Conservation (phyloP, 2,329 filamentous ascomycete species). For the Neospermospora avenae region DNA sequence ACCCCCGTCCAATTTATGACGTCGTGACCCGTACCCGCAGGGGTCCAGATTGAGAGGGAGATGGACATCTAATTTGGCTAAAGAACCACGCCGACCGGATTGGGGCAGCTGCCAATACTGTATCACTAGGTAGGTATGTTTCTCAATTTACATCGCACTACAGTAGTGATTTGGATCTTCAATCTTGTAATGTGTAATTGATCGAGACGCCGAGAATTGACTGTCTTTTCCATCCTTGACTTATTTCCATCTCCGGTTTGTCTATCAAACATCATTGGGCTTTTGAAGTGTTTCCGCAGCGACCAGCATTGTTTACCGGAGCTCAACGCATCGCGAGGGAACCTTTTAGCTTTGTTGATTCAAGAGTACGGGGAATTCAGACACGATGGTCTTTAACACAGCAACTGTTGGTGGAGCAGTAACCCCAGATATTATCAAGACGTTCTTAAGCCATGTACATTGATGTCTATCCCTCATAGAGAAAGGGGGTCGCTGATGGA, state of each 20-base stretch:
- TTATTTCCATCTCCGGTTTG: neutral
- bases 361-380: neutral
- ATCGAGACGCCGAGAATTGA: neutral
- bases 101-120: neutral
- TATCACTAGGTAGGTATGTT: too few relatives aligned
- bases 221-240: neutral
- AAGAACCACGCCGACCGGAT: neutral
- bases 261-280: neutral
- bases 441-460: slow-evolving; percentile 80
- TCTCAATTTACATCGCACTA: neutral
- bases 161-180: neutral
- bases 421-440: slow-evolving; percentile 82
- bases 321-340: neutral
- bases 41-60: neutral
- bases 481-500: slow-evolving; percentile 4
- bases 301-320: neutral
- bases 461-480: neutral
- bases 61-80: neutral
- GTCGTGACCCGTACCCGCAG: neutral
- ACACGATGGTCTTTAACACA: slow-evolving; percentile 60
- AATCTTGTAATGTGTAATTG: slow-evolving; percentile 13
- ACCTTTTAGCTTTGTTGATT: neutral
- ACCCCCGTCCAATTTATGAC: slow-evolving; percentile 2
- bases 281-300: neutral
- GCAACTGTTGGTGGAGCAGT: slow-evolving; percentile 79